phyloP scores from a whole-genome alignment of 2,329 filamentous ascomycete species.

The Penicillium sp. region DNA sequence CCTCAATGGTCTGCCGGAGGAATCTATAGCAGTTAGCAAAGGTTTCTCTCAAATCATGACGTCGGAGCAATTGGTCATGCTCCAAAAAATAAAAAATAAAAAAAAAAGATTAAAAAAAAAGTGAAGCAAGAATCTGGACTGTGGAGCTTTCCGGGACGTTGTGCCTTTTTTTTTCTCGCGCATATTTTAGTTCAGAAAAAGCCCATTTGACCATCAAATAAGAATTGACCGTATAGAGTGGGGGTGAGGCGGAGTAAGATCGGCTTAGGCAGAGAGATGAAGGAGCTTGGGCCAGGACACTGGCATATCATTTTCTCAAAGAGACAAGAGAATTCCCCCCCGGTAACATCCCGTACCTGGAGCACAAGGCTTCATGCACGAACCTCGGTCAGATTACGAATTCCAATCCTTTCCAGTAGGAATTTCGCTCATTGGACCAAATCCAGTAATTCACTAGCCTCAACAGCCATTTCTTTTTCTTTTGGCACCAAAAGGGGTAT shows the following conservation, averaged over 20 bases:
- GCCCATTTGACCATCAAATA: constrained; percentile 11
- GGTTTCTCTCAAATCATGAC: constrained; percentile 18
- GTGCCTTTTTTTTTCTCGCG: constrained; percentile 11
- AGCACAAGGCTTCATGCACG: constrained; percentile 25
- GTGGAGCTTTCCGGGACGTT: constrained; percentile 23
- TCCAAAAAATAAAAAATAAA: constrained; percentile 5
- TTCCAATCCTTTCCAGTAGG: constrained; percentile 23
- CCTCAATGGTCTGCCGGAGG: constrained; percentile 51
- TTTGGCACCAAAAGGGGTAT: constrained; percentile 25
- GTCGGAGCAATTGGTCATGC: constrained; percentile 8
- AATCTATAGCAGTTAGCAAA: constrained; percentile 38
- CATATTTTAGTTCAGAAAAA: constrained; percentile 14
- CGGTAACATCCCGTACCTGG: constrained; percentile 24
- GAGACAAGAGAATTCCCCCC: constrained; percentile 1
- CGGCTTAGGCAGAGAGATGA: constrained; percentile 25
- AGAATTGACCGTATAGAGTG: constrained; percentile 16
- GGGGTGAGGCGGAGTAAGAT: constrained; percentile 29
- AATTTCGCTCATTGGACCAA: constrained; percentile 35
- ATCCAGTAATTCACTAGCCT: constrained; percentile 20
- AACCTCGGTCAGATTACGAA: constrained; percentile 28
- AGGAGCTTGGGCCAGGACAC: constrained; percentile 34
- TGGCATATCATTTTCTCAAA: constrained; percentile 14
- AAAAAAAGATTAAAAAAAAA: constrained; percentile 2
- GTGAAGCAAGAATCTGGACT: constrained; percentile 20
- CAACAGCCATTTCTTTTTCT: constrained; percentile 15